Evolutionary conservation across 257 asterid species (phyloP).

Genomic region (Plantago major): DNA sequence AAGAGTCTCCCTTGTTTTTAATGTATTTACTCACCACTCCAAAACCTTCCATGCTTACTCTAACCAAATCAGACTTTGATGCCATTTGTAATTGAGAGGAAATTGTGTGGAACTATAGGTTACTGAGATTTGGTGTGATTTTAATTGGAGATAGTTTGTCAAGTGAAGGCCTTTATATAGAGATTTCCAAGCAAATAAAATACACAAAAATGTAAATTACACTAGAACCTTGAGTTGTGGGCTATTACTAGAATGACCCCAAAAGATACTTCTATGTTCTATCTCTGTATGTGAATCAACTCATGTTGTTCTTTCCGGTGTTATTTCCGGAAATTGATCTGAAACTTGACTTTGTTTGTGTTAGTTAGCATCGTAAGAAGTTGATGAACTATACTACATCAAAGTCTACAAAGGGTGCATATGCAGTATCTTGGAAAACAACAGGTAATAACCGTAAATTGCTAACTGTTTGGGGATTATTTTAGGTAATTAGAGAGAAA

Average conservation of each 20-base stretch:
- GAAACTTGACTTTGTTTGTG: too few species aligned
- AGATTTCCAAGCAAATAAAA: neutral
- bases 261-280: too few species aligned
- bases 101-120: neutral
- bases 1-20: slow-evolving; percentile 14
- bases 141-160: neutral
- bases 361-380: too few species aligned
- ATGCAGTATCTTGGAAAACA: neutral
- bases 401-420: too few species aligned
- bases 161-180: slow-evolving; percentile 19
- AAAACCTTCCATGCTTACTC: too few species aligned
- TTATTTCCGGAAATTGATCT: too few species aligned
- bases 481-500: slow-evolving; percentile 5
- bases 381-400: too few species aligned
- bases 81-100: slow-evolving; percentile 19
- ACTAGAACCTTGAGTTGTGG: neutral
- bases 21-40: too few species aligned
- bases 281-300: too few species aligned
- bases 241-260: neutral
- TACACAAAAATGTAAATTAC: neutral
- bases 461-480: neutral
- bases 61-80: slow-evolving; percentile 13
- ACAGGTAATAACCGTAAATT: neutral
- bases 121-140: slow-evolving; percentile 3
- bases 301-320: too few species aligned